These are phyloP conservation scores for Pelagophyceae sp. DNA, from an alignment of 352 stramenopile species.

Conservation along the genomic window DNA sequence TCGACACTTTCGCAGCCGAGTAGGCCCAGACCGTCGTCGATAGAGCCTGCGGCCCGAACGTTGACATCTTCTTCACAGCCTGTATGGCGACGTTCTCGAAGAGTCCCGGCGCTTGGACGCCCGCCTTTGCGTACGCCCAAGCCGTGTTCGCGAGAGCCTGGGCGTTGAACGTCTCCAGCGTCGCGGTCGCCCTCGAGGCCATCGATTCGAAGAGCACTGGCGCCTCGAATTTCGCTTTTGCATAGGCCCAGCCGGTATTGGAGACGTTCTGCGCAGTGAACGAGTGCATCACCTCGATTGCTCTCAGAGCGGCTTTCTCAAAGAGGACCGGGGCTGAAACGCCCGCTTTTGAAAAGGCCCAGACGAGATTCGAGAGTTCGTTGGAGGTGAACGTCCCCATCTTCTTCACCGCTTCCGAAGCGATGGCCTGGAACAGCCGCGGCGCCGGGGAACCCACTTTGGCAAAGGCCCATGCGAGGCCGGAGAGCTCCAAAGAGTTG, in stretches of 20 bases:
- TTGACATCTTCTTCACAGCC: background rate
- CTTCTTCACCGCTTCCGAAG: no score
- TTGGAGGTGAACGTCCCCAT: no score
- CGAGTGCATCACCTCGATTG: background rate
- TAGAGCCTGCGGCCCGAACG: background rate
- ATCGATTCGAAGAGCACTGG: slow-evolving; percentile 39
- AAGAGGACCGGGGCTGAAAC: no score
- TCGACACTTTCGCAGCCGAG: background rate
- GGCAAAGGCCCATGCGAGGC: no score
- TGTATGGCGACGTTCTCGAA: background rate
- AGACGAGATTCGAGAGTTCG: no score
- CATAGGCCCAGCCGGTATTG: slow-evolving; percentile 49
- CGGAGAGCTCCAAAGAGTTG: no score
- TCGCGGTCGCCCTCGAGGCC: slow-evolving; percentile 6
- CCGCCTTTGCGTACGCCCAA: no score
- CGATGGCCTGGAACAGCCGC: no score
- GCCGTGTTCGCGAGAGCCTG: slow-evolving; percentile 41
- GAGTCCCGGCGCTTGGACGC: no score
- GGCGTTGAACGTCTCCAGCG: slow-evolving; percentile 36
- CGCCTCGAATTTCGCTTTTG: slow-evolving; percentile 41
- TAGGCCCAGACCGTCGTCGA: background rate
- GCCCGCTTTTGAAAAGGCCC: no score
- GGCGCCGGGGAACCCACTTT: no score
- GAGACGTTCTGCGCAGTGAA: background rate
- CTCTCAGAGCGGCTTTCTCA: background rate